phyloP scores from a whole-genome alignment of 2,329 filamentous ascomycete genomes.

The Paecilomyces sp. region DNA sequence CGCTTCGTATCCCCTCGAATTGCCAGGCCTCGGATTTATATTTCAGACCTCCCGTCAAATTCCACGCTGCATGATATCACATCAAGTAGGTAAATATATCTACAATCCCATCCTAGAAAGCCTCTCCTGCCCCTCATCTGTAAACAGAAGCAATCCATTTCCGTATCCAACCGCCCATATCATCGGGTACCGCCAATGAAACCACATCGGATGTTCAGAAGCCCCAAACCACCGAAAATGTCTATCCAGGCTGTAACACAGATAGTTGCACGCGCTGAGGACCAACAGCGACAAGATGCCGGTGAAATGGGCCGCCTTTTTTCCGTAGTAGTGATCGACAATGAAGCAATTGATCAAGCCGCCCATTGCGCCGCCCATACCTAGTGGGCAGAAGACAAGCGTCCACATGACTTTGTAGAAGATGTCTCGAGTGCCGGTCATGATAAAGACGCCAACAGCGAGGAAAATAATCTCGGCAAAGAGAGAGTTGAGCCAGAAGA shows the following conservation, averaged over 20 bases:
- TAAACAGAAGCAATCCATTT: neutral
- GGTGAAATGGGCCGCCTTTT: constrained; percentile 9
- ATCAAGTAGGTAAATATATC: neutral
- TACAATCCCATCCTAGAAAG: neutral
- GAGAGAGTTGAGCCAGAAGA: neutral
- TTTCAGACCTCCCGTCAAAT: too few species aligned
- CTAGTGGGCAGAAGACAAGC: constrained; percentile 7
- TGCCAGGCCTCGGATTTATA: too few species aligned
- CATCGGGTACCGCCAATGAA: neutral
- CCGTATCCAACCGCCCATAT: neutral
- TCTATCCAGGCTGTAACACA: constrained; percentile 29
- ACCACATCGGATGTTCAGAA: neutral
- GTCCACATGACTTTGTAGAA: constrained; percentile 10
- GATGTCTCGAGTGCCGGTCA: constrained; percentile 8
- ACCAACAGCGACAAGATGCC: constrained; percentile 6
- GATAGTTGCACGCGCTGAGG: constrained; percentile 22
- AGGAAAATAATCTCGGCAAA: neutral
- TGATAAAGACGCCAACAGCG: neutral
- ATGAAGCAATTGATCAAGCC: constrained; percentile 7
- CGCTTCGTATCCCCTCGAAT: too few species aligned
- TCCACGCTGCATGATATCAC: too few species aligned
- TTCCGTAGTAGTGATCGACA: constrained; percentile 10
- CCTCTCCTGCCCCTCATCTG: neutral
- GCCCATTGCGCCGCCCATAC: constrained; percentile 9
- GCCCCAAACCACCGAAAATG: neutral